Evolutionary conservation across 768 basidiomycete genomes (phyloP), one percentile per base, ranked within the genome.

Genomic region (Lentinula lateritia): DNA sequence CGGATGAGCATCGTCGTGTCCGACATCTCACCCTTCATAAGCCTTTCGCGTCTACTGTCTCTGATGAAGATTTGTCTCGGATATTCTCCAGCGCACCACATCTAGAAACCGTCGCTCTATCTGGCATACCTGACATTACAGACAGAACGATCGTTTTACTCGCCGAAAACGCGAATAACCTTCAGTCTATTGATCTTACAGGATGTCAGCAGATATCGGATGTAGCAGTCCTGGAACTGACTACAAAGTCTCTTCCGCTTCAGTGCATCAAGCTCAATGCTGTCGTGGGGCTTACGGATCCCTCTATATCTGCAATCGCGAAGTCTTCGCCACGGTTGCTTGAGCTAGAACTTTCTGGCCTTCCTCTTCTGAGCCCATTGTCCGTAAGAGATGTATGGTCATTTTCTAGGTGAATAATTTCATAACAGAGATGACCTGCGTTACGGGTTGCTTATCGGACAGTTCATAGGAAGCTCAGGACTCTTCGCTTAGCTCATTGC

Each of bases 361-460:
- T 93, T 63, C 82, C 83, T 9, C 77, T 85, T 43, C 67, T 97
- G 59, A 90, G 89, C 7, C 81, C 83, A 6, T 70, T 81, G 50
- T 86, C 91, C 0, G 79, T 93, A 38, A 84, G 89, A 41, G 91
- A 93, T 68, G 79, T 97, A n/a, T 89, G 94, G 81, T 79, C 81
- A 35, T 92, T 86, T 72, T 89, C 89, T 50, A 84, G 80, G 75
- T 81, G 71, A 67, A 79, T 67, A 62, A 58, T 60, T 57, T 50
- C 41, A 34, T 18, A 34, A 39, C 12, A 15, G n/a, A 39, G 13
- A 43, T 48, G 15, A 34, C 50, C 20, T 46, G 41, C 60, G 63
- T 62, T 66, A 32, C 28, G 20, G 61, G 50, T 64, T 61, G 60
- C 61, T 64, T 34, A 35, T 54, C 52, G 50, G 57, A 54, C 59